Percentiles rank a stretch among this genome's conserved stretches.
Evolutionary conservation across 2,329 filamentous ascomycete genomes (phyloP).

Genomic region (Magnaporthales sp.): DNA sequence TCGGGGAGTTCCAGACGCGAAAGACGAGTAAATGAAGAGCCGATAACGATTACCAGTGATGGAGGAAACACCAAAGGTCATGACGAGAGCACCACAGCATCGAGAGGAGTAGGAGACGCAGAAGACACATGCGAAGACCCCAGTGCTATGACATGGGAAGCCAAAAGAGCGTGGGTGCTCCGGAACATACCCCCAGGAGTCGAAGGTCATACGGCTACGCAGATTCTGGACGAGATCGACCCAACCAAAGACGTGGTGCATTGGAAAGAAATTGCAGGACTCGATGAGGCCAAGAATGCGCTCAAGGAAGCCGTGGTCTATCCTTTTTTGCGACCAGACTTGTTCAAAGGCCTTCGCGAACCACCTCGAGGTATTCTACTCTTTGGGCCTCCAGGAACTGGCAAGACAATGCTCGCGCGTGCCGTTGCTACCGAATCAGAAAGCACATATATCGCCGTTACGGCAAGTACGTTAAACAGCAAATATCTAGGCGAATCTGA

Average conservation of each 20-base stretch:
- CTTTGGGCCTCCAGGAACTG: slow-evolving; percentile 94
- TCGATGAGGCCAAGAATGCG: slow-evolving; percentile 84
- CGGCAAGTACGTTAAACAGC: slow-evolving; percentile 84
- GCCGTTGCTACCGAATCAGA: slow-evolving; percentile 91
- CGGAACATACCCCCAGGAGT: slow-evolving; percentile 75
- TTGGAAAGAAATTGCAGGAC: slow-evolving; percentile 87
- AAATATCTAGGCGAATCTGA: slow-evolving; percentile 96
- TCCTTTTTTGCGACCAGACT: slow-evolving; percentile 85
- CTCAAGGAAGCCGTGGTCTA: slow-evolving; percentile 96
- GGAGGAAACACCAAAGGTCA: neutral
- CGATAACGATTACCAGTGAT: neutral
- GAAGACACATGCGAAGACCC: slow-evolving; percentile 30
- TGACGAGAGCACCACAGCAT: neutral
- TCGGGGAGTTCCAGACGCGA: neutral
- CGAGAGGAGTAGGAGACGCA: neutral
- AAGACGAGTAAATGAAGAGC: neutral
- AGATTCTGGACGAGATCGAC: slow-evolving; percentile 94
- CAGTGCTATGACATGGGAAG: slow-evolving; percentile 40
- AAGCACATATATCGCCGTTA: slow-evolving; percentile 96
- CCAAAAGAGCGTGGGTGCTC: slow-evolving; percentile 55
- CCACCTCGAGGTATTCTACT: slow-evolving; percentile 91
- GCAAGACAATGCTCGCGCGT: slow-evolving; percentile 95
- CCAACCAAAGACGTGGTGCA: slow-evolving; percentile 90
- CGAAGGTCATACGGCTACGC: slow-evolving; percentile 73
- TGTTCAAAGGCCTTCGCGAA: slow-evolving; percentile 92